Evolutionary conservation across 2,329 filamentous ascomycete species (phyloP), one percentile per base, ranked within the genome.

Genomic region (Phaeomoniella chlamydospora): DNA sequence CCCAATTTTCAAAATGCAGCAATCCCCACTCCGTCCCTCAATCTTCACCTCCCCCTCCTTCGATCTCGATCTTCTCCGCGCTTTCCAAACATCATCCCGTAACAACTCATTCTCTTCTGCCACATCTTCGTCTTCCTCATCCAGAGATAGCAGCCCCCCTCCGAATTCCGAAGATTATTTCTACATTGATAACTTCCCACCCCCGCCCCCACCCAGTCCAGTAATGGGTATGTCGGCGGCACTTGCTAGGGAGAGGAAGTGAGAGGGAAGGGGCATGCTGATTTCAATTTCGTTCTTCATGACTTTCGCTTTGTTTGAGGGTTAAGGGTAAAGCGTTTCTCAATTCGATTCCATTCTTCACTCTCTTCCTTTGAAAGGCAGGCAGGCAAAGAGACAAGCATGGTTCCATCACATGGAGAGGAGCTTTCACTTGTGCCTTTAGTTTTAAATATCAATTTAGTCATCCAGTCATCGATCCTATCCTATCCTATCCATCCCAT

Each of bases 41-140:
- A 42, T 46, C 22, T 42, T 47, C 19, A 26, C 43, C 16, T 38
- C 49, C 11, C 43, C 49, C 19, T 48, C 46, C 34, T 54, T 54
- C 35, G 53, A 50, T 11, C 51, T 59, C 38, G 53, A 61, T 33
- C 55, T 62, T 44, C 51, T 52, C 40, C 53, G 50, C 36, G 56
- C 57, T 15, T 52, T 61, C 39, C 50, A 58, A 41, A 51, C 54
- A 5, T 53, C 54, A 26, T 50, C 52, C 22, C 12, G n/a, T 5
- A 36, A 31, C 15, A 31, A n/a, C 29, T 15, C 42, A 42, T 15
- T 41, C 41, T 32, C 44, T 43, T 26, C 43, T 44, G 29, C 43
- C 43, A 13, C 44, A 26, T n/a, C 22, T 9, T 26, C 22, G 9
- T 26, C 22, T 9, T 26, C 45, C 9, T 39, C 45, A 29, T 42